Evolutionary conservation across 768 basidiomycete species (phyloP).

Genomic region (Suillus brevipes): DNA sequence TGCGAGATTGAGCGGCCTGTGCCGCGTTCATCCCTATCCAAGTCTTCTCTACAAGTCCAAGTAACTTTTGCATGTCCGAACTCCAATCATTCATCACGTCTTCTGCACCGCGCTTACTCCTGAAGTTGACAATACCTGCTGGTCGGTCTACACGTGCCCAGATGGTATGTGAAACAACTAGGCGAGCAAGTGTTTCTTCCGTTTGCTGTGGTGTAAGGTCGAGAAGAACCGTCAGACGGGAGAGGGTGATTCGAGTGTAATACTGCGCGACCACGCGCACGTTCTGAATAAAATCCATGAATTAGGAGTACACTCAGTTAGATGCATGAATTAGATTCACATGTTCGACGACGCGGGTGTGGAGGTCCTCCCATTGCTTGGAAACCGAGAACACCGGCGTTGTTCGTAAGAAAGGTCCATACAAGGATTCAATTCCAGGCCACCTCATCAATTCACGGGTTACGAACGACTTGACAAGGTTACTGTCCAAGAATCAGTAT

Average conservation of each 20-base stretch:
- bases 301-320: neutral
- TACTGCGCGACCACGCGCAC: conserved; percentile 93
- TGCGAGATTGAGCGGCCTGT: conserved; percentile 75
- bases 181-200: conserved; percentile 83
- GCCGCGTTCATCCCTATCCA: conserved; percentile 97
- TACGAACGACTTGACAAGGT: conserved; percentile 90
- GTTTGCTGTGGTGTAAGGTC: conserved; percentile 82
- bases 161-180: conserved; percentile 90
- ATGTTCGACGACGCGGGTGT: conserved; percentile 95
- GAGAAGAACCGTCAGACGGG: conserved; percentile 81
- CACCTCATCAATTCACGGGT: conserved; percentile 95
- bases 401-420: conserved; percentile 78
- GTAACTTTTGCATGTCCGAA: conserved; percentile 89
- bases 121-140: conserved; percentile 85
- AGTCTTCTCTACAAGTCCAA: conserved; percentile 95
- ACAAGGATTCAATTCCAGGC: conserved; percentile 89
- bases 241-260: conserved; percentile 89
- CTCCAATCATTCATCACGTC: conserved; percentile 99
- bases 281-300: conserved; percentile 56
- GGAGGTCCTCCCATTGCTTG: conserved; percentile 92
- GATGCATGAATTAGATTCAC: conserved; percentile 47
- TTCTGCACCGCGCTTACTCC: conserved; percentile 77
- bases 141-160: conserved; percentile 95
- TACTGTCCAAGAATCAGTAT: conserved; percentile 49
- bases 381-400: conserved; percentile 78